Percentiles rank a stretch among this genome's conserved stretches.
Evolutionary conservation across 2,329 filamentous ascomycete species (phyloP).

Genomic region (Alternaria ethzedia): DNA sequence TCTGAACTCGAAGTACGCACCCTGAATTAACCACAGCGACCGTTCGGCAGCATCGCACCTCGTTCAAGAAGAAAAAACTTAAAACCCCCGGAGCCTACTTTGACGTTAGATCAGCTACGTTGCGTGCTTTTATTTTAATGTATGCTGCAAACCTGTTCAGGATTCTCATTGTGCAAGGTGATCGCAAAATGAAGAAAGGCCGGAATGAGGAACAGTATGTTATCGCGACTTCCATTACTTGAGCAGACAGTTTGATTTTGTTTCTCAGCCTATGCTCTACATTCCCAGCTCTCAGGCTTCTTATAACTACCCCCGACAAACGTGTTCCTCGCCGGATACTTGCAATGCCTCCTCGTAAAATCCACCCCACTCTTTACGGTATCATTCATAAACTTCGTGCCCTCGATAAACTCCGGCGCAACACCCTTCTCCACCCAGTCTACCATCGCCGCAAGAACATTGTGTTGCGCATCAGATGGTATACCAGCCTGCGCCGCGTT

Average conservation of each 20-base stretch:
- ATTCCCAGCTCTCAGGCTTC: slow-evolving; percentile 33
- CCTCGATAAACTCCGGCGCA: slow-evolving; percentile 47
- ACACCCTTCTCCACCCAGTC: slow-evolving; percentile 51
- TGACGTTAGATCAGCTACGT: not conserved
- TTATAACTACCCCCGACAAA: slow-evolving; percentile 28
- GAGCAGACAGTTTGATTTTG: not conserved
- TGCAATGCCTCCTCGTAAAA: slow-evolving; percentile 57
- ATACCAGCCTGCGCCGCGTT: slow-evolving; percentile 25
- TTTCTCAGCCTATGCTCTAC: slow-evolving; percentile 4
- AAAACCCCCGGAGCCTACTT: not conserved
- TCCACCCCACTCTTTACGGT: slow-evolving; percentile 49
- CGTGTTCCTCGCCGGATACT: slow-evolving; percentile 20
- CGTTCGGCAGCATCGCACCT: not conserved
- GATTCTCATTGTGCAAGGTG: not conserved
- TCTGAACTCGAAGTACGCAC: no score
- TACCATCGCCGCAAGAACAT: slow-evolving; percentile 51
- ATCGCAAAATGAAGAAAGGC: not conserved
- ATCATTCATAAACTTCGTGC: slow-evolving; percentile 47
- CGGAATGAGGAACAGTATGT: not conserved
- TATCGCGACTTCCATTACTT: not conserved
- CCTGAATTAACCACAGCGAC: not conserved
- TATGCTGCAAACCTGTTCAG: not conserved
- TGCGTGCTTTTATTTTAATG: not conserved
- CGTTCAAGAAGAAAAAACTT: not conserved
- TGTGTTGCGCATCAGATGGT: slow-evolving; percentile 19